Percentiles rank a stretch among this genome's conserved stretches.
Conservation (phyloP, 495 filamentous ascomycete species). For the Darksidea phi region DNA sequence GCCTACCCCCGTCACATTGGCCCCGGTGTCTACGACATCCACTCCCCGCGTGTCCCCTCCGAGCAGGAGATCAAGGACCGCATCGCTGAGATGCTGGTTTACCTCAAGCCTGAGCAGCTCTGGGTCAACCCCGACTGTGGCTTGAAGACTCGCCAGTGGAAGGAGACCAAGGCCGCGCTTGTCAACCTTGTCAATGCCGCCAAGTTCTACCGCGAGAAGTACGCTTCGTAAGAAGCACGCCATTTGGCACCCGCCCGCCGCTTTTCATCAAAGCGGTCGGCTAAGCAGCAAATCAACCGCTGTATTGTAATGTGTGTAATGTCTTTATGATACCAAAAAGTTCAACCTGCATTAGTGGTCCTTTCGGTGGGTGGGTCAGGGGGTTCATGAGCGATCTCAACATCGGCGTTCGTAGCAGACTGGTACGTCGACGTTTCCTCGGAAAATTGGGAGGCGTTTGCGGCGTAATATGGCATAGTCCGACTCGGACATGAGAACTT, state of each 20-base stretch:
- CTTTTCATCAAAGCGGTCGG: slow-evolving; percentile 16
- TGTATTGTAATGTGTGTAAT: slow-evolving; percentile 30
- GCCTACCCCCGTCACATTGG: slow-evolving; percentile 96
- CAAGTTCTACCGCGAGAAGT: slow-evolving; percentile 91
- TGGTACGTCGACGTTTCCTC: background rate
- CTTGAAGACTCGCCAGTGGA: slow-evolving; percentile 96
- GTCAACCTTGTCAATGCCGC: slow-evolving; percentile 93
- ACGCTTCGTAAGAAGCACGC: slow-evolving; percentile 43
- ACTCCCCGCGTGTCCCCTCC: slow-evolving; percentile 92
- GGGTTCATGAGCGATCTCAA: slow-evolving; percentile 52
- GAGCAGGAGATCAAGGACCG: slow-evolving; percentile 97
- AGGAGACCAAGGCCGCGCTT: slow-evolving; percentile 90
- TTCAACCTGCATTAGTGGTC: slow-evolving; percentile 45
- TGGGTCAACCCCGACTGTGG: slow-evolving; percentile 99
- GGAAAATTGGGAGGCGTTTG: background rate
- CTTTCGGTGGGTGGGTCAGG: slow-evolving; percentile 16
- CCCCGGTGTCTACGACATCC: slow-evolving; percentile 98
- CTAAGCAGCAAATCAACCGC: slow-evolving; percentile 37
- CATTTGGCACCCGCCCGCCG: background rate
- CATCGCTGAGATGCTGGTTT: slow-evolving; percentile 87
- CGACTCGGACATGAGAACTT: background rate
- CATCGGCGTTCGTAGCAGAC: slow-evolving; percentile 50
- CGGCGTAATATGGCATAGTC: background rate
- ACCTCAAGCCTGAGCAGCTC: slow-evolving; percentile 91
- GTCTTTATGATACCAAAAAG: slow-evolving; percentile 46